These are phyloP conservation scores for Citeromyces siamensis DNA, from an alignment of 1,139 yeast species.

Conservation along the genomic window DNA sequence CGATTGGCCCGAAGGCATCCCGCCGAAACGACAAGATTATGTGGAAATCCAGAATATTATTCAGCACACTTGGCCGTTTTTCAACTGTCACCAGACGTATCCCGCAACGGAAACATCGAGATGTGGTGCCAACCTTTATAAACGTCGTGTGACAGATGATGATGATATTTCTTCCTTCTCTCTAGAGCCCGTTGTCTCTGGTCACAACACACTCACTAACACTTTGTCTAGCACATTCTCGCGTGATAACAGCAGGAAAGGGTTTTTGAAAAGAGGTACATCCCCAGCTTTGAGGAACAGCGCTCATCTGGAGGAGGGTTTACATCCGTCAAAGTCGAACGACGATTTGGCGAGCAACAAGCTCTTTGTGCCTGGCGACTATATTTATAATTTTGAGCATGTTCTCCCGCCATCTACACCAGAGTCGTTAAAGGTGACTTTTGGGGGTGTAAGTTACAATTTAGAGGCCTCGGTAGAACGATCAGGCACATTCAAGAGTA, in stretches of 20 bases:
- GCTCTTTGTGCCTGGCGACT: slow-evolving; percentile 68
- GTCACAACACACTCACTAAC: neutral
- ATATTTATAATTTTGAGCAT: slow-evolving; percentile 84
- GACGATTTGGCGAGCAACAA: slow-evolving; percentile 18
- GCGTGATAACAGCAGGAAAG: slow-evolving; percentile 6
- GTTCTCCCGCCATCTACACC: slow-evolving; percentile 76
- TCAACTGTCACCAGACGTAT: slow-evolving; percentile 22
- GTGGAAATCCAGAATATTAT: slow-evolving; percentile 55
- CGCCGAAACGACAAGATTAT: slow-evolving; percentile 67
- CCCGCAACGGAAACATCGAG: slow-evolving; percentile 21
- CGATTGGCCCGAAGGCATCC: slow-evolving; percentile 99
- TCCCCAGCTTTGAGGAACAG: slow-evolving; percentile 3
- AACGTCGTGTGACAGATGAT: slow-evolving; percentile 21
- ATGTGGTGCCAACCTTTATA: slow-evolving; percentile 44
- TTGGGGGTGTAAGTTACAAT: slow-evolving; percentile 64
- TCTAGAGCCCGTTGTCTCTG: slow-evolving; percentile 9
- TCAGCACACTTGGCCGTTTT: slow-evolving; percentile 90
- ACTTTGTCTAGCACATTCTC: slow-evolving; percentile 20
- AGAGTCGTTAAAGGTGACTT: slow-evolving; percentile 66
- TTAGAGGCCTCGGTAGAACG: slow-evolving; percentile 63
- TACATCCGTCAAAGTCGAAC: slow-evolving; percentile 1
- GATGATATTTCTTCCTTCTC: slow-evolving; percentile 23
- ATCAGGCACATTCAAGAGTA: slow-evolving; percentile 76
- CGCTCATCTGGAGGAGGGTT: neutral
- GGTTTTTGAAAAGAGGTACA: slow-evolving; percentile 7